Evolutionary conservation across 2,329 filamentous ascomycete species (phyloP), one percentile per base, ranked within the genome.

Genomic region (Aureobasidium namibiae): DNA sequence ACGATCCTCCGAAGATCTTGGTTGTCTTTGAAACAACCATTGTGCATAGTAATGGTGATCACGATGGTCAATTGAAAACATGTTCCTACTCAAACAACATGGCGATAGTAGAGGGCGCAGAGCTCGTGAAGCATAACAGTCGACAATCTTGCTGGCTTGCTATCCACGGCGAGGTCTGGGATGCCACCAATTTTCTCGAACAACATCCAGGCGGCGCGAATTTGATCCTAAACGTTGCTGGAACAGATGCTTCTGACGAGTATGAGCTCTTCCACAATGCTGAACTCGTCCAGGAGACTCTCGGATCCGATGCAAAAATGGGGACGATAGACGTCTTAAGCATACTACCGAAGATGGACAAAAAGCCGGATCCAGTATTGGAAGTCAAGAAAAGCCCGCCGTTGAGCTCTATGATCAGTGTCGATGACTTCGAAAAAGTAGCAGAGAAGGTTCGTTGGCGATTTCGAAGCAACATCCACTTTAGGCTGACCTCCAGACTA

Each of bases 131-230:
- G 69, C 91, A 96, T 76, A 92, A 89, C 69, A 86, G 87, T 2
- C 70, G 81, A 58, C 84, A 92, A 18, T 92, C 88, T 76, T 96
- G 92, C 75, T 96, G 92, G 90, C 89, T 96, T 1, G 81, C 92
- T 56, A 80, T 96, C 26, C 92, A 95, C 72, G 89, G 87, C 66
- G 83, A 89, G 65, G 90, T 96, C 63, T 96, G 94, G 75, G 90
- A 95, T 78, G 88, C 95, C 61, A 95, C 90, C 4, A n/a, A 44
- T 44, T 95, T 94, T 70, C 74, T 94, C n/a, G 87, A 88, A 11
- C 89, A 95, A 72, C 90, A 95, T 69, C 91, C 91, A 24, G 91
- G 91, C 61, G 91, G 89, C 60, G 67, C 63, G 64, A 70, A 69
- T 21, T 66, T 74, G 67, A 72, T 84, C 33, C 66, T 77, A 8